Percentiles rank a stretch among this genome's conserved stretches.
These are phyloP conservation scores for Fraxinus quadrangulata DNA, from an alignment of 257 asterid species.

Conservation along the genomic window DNA sequence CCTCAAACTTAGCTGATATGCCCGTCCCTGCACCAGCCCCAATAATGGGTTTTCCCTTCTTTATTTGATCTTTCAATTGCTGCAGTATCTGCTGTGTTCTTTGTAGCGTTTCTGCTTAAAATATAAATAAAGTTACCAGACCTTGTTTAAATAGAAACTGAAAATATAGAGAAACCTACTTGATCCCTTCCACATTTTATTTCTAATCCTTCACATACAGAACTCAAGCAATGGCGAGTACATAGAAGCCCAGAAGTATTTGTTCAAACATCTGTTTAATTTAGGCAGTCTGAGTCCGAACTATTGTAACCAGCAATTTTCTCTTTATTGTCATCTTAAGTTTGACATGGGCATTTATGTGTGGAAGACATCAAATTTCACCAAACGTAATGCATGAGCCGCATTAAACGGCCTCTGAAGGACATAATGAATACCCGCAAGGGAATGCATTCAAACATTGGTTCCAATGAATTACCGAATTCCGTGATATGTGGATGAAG, in stretches of 20 bases:
- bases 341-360: background rate
- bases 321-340: background rate
- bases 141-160: background rate
- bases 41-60: conserved; percentile 73
- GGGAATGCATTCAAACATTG: background rate
- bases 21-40: conserved; percentile 99
- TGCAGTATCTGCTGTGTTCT: conserved; percentile 57
- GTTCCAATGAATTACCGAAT: background rate
- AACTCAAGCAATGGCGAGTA: background rate
- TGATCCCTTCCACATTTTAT: background rate
- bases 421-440: background rate
- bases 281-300: background rate
- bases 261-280: background rate
- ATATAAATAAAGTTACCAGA: background rate
- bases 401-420: background rate
- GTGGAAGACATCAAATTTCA: background rate
- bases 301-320: background rate
- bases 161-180: background rate
- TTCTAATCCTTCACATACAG: background rate
- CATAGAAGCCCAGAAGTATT: background rate
- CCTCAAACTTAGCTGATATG: conserved; percentile 98
- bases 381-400: background rate
- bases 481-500: background rate
- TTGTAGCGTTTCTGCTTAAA: conserved; percentile 71
- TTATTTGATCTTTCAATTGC: conserved; percentile 66